A percentile compares a stretch with the other conserved stretches of the same genome.
These are phyloP conservation scores for Microcyclospora pomicola DNA, from an alignment of 2,329 filamentous ascomycete species.

Conservation along the genomic window DNA sequence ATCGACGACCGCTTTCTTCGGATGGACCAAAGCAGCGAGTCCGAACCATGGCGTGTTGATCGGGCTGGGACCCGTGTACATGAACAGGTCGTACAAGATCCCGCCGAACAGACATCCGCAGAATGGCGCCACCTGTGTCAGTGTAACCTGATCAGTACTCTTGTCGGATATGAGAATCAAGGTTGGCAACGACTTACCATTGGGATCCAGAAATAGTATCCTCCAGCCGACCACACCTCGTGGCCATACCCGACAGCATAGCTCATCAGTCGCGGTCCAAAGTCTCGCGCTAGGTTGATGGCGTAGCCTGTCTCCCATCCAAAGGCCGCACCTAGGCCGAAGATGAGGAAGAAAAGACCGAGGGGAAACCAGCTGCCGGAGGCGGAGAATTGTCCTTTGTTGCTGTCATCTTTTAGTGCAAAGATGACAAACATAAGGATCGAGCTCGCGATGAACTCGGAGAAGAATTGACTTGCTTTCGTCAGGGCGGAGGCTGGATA, in stretches of 20 bases:
- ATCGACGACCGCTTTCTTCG: conserved; percentile 7
- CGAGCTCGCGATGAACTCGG: conserved; percentile 52
- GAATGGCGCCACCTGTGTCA: conserved; percentile 43
- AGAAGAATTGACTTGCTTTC: conserved; percentile 54
- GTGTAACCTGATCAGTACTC: conserved; percentile 1
- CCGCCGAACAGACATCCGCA: conserved; percentile 48
- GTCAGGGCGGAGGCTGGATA: conserved; percentile 52
- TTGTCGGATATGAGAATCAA: neutral
- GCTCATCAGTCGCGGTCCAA: conserved; percentile 53
- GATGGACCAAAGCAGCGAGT: conserved; percentile 11
- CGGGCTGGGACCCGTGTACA: conserved; percentile 48
- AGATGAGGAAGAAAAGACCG: conserved; percentile 50
- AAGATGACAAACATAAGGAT: conserved; percentile 59
- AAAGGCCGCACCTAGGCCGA: conserved; percentile 53
- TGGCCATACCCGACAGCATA: conserved; percentile 53
- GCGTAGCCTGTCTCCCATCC: conserved; percentile 58
- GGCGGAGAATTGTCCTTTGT: conserved; percentile 21
- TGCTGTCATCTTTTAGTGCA: conserved; percentile 44
- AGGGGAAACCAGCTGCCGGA: conserved; percentile 40
- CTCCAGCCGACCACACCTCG: conserved; percentile 48
- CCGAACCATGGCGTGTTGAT: conserved; percentile 45
- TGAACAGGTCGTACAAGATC: conserved; percentile 51
- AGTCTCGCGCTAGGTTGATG: conserved; percentile 55
- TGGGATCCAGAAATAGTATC: conserved; percentile 53
- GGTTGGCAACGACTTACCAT: neutral